Conservation (phyloP, 2,329 filamentous ascomycete genomes). For the Aspergillus hiratsukae region DNA sequence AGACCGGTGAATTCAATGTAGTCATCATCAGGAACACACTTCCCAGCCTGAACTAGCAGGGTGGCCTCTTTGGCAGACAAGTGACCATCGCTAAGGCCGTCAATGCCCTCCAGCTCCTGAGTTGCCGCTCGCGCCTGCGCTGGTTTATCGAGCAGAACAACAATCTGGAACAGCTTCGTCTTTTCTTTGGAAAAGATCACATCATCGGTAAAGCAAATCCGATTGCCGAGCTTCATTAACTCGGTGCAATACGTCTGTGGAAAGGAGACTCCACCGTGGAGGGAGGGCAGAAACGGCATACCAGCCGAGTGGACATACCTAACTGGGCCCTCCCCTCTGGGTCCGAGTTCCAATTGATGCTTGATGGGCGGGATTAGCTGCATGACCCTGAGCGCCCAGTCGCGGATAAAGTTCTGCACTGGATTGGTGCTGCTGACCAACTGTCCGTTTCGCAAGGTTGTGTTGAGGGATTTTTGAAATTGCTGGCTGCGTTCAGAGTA, state of each 20-base stretch:
- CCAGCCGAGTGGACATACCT: slow-evolving; percentile 25
- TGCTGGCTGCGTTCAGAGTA: slow-evolving; percentile 37
- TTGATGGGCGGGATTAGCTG: slow-evolving; percentile 30
- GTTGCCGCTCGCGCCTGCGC: too few species aligned
- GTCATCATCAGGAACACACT: slow-evolving; percentile 5
- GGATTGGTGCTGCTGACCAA: slow-evolving; percentile 27
- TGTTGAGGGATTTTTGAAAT: slow-evolving; percentile 30
- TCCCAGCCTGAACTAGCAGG: not conserved
- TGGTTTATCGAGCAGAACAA: slow-evolving; percentile 20
- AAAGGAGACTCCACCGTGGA: slow-evolving; percentile 28
- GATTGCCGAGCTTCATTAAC: not conserved
- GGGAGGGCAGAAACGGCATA: slow-evolving; percentile 29
- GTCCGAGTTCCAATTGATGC: slow-evolving; percentile 26
- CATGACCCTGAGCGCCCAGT: slow-evolving; percentile 30
- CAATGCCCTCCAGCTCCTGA: too few species aligned
- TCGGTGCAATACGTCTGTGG: slow-evolving; percentile 32
- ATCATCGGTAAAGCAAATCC: slow-evolving; percentile 30
- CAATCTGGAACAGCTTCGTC: slow-evolving; percentile 28
- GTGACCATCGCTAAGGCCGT: not conserved
- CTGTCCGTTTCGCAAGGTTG: slow-evolving; percentile 32
- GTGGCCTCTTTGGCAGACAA: not conserved
- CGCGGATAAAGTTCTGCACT: slow-evolving; percentile 28
- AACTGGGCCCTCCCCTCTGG: slow-evolving; percentile 27
- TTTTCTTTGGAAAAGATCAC: slow-evolving; percentile 25
- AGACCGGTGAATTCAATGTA: slow-evolving; percentile 1